Conservation (phyloP, 768 basidiomycete species). For the Rhodotorula babjevae region DNA sequence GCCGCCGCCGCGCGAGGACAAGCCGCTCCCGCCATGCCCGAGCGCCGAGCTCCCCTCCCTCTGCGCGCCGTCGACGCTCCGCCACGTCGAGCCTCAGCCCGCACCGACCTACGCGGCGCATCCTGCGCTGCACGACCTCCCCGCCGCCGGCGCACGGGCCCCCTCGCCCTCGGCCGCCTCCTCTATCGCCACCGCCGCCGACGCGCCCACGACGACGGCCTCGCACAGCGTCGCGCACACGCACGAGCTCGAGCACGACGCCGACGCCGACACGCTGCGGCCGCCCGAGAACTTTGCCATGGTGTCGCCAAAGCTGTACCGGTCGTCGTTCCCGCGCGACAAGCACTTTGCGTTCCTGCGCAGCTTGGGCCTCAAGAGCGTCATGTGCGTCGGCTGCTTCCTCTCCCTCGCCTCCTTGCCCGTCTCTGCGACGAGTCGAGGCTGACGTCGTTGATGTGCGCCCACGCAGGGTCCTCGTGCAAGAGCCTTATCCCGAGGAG, state of each 20-base stretch:
- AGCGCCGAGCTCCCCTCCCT: too few relatives aligned
- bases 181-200: background rate
- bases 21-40: too few relatives aligned
- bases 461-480: constrained; percentile 44
- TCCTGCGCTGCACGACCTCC: too few relatives aligned
- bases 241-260: background rate
- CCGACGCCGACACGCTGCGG: background rate
- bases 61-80: too few relatives aligned
- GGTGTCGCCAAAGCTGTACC: constrained; percentile 46
- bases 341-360: constrained; percentile 49
- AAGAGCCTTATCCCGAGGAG: constrained; percentile 49
- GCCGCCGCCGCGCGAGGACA: too few relatives aligned
- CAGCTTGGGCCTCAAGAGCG: constrained; percentile 47
- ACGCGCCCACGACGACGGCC: background rate
- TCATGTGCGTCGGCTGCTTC: constrained; percentile 45
- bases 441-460: background rate
- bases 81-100: too few relatives aligned
- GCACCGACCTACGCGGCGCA: background rate
- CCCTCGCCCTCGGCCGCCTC: background rate
- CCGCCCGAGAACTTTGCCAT: constrained; percentile 49
- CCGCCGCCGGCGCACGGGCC: background rate
- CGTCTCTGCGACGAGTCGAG: background rate
- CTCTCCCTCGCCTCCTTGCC: background rate
- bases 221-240: background rate
- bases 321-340: constrained; percentile 47